These are phyloP conservation scores for Scheffersomyces cryptocercus DNA, from an alignment of 1,139 yeast species.

Conservation along the genomic window DNA sequence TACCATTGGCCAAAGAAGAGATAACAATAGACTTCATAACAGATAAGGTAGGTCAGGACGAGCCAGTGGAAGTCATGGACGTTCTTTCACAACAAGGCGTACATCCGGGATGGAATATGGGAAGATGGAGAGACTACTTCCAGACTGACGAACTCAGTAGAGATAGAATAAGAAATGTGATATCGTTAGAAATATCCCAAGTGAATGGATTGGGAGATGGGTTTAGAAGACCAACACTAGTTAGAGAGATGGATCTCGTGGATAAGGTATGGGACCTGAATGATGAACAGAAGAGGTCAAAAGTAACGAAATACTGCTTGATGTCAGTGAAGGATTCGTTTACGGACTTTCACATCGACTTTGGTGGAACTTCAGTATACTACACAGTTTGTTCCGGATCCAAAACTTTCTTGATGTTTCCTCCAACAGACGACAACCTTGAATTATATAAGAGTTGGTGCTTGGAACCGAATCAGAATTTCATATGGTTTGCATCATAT, in stretches of 20 bases:
- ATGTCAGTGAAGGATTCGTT: slow-evolving; percentile 83
- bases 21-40: slow-evolving; percentile 61
- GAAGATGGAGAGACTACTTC: slow-evolving; percentile 76
- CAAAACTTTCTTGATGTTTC: slow-evolving; percentile 74
- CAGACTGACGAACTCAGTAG: slow-evolving; percentile 44
- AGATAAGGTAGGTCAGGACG: slow-evolving; percentile 61
- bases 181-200: slow-evolving; percentile 74
- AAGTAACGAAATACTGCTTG: slow-evolving; percentile 79
- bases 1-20: slow-evolving; percentile 35
- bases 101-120: slow-evolving; percentile 66
- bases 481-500: slow-evolving; percentile 67
- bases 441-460: slow-evolving; percentile 73
- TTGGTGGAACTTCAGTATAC: slow-evolving; percentile 91
- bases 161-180: slow-evolving; percentile 75
- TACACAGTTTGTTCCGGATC: slow-evolving; percentile 76
- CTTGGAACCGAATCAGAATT: slow-evolving; percentile 58
- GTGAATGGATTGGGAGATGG: slow-evolving; percentile 48
- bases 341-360: slow-evolving; percentile 90
- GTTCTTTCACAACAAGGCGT: slow-evolving; percentile 76
- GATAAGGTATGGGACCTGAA: slow-evolving; percentile 59
- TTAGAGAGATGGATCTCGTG: slow-evolving; percentile 68
- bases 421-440: slow-evolving; percentile 69
- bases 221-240: slow-evolving; percentile 66
- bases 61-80: slow-evolving; percentile 82
- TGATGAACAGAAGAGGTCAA: slow-evolving; percentile 47